Base-by-base conservation (phyloP, 208 protist species). In the Leishmania guyanensis region DNA sequence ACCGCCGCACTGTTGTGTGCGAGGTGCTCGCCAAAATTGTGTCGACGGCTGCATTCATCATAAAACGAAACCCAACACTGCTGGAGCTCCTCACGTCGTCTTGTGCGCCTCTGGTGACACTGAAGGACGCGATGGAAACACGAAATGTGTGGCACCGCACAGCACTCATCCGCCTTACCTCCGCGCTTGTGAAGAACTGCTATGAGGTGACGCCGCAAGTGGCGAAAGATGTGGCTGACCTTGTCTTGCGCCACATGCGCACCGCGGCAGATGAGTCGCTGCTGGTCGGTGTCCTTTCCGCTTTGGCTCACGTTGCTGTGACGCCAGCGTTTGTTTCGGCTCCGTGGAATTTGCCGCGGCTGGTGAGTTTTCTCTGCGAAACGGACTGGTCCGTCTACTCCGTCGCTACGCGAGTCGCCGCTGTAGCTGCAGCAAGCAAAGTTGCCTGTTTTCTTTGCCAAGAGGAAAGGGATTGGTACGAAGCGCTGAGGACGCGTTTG, bases 21-120 rank as follows among this genome's bases (percentile, higher is more conserved):
- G 89, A 95, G 74, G 88, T 95, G 51, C 74, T 97, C 39, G 88
- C 91, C 8, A 91, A 81, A 5, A 93, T 97, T 36, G 89, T 97
- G 12, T 80, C 82, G 43, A 90, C 78, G 66, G 85, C 88, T 0
- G 82, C 91, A 20, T 77, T 78, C 29, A 83, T 97, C 33, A 91
- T 97, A 46, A 94, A 92, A 70, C 86, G 86, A 39, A 95, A 91
- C 73, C 94, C 94, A 14, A 85, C 91, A 36, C 84, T 95, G 53
- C 83, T 96, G 66, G 94, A 96, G 76, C 53, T 86, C 12, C 82
- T 97, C 29, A 93, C 85, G 46, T 75, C 77, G 39, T 77, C 88
- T 17, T 95, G 89, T 77, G 84, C 83, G 16, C 88, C 90, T 14
- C 72, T 88, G 50, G 80, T 74, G 66, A 86, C 95, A 36, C 83